phyloP scores from a whole-genome alignment of 805 yeast genomes.

The Cyberlindnera veronae region DNA sequence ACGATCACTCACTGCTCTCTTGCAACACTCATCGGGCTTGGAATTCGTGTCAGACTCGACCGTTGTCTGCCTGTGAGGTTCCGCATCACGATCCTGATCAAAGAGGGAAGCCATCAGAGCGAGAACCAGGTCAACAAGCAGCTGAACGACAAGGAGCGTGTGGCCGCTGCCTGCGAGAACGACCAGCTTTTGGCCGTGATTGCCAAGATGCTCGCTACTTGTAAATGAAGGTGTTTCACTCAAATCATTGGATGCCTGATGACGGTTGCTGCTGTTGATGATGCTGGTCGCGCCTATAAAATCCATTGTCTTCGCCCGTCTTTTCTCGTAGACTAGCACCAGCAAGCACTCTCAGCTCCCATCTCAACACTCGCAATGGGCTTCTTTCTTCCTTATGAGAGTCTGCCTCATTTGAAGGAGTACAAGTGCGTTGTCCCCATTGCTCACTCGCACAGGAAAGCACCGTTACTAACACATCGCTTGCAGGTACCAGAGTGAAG shows the following conservation, averaged over 20 bases:
- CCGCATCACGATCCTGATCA: slow-evolving; percentile 73
- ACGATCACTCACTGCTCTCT: slow-evolving; percentile 96
- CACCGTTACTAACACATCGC: slow-evolving; percentile 1
- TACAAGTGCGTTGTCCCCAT: slow-evolving; percentile 27
- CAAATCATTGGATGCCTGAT: too few species aligned
- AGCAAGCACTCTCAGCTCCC: neutral
- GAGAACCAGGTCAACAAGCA: slow-evolving; percentile 96
- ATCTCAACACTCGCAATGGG: slow-evolving; percentile 56
- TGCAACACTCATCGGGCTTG: slow-evolving; percentile 93
- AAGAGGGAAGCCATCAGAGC: slow-evolving; percentile 93
- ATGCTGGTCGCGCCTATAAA: too few species aligned
- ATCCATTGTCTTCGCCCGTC: too few species aligned
- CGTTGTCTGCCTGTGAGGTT: slow-evolving; percentile 83
- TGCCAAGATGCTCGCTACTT: slow-evolving; percentile 85
- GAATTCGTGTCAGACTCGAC: slow-evolving; percentile 87
- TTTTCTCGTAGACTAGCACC: neutral
- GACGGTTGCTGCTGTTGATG: too few species aligned
- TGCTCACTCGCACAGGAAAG: neutral
- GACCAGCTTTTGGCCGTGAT: slow-evolving; percentile 89
- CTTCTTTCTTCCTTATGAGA: slow-evolving; percentile 51
- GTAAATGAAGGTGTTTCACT: slow-evolving; percentile 35
- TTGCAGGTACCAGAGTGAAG: slow-evolving; percentile 61
- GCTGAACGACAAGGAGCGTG: slow-evolving; percentile 94
- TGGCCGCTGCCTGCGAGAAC: slow-evolving; percentile 97
- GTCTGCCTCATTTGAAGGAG: slow-evolving; percentile 48